Conservation (phyloP, 345 rosid species). For the Atalantia buxifolia region DNA sequence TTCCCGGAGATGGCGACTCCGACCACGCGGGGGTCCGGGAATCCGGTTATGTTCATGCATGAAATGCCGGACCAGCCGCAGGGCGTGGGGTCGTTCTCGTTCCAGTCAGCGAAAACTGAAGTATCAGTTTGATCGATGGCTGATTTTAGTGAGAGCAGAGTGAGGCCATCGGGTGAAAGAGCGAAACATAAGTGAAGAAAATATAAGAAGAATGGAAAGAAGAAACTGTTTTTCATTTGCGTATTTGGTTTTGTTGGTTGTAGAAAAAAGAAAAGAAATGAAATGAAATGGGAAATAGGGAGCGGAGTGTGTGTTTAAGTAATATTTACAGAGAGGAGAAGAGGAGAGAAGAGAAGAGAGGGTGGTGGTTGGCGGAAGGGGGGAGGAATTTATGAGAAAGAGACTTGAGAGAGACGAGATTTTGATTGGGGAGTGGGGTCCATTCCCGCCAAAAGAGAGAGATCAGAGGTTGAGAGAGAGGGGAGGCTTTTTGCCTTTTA, state of each 20-base stretch:
- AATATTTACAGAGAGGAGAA: background rate
- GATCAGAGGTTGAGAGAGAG: background rate
- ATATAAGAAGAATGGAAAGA: conserved; percentile 5
- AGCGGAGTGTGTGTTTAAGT: background rate
- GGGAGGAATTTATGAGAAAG: conserved; percentile 32
- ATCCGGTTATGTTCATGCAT: conserved; percentile 67
- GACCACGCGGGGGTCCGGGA: conserved; percentile 63
- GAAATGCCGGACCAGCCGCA: conserved; percentile 89
- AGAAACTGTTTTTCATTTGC: conserved; percentile 10
- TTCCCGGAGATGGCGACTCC: conserved; percentile 69
- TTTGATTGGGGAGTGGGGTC: conserved; percentile 44
- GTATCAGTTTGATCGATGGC: conserved; percentile 53
- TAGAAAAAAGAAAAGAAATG: background rate
- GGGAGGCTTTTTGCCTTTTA: too few relatives aligned
- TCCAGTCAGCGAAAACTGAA: conserved; percentile 79
- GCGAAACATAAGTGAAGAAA: conserved; percentile 2
- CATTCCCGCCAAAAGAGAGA: conserved; percentile 42
- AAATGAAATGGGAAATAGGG: background rate
- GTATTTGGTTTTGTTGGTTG: background rate
- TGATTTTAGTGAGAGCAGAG: conserved; percentile 85
- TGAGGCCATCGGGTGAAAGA: conserved; percentile 83
- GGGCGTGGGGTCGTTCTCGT: conserved; percentile 69
- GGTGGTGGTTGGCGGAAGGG: conserved; percentile 15
- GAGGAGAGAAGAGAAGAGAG: background rate
- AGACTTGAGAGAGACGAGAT: conserved; percentile 54